These are phyloP conservation scores for Botrytis porri DNA, from an alignment of 2,329 filamentous ascomycete species.

Conservation along the genomic window DNA sequence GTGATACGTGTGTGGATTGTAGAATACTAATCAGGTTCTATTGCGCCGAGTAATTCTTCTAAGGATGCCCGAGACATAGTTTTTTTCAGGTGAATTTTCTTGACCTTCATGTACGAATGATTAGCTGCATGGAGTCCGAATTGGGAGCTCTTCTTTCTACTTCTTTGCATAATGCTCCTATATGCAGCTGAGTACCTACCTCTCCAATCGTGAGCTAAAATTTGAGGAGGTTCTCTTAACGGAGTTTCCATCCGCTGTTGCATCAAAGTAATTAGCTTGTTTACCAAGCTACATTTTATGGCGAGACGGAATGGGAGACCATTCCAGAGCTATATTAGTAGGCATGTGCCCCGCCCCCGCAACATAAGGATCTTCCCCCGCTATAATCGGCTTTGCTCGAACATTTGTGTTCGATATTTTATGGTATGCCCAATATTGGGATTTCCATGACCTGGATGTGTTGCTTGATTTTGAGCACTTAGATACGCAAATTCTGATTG, in stretches of 20 bases:
- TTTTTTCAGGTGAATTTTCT: neutral
- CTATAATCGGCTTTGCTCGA: neutral
- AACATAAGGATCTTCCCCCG: neutral
- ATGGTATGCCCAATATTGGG: neutral
- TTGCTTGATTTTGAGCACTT: neutral
- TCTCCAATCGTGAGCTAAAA: neutral
- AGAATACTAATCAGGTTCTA: neutral
- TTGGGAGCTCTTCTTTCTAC: neutral
- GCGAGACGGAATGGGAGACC: neutral
- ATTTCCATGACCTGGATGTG: neutral
- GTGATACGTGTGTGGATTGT: neutral
- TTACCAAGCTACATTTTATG: neutral
- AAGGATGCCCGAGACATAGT: neutral
- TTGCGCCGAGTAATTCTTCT: neutral
- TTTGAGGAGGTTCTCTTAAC: neutral
- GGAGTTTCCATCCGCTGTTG: neutral
- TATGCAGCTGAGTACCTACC: neutral
- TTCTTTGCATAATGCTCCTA: neutral
- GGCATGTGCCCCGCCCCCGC: neutral
- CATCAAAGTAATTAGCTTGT: neutral
- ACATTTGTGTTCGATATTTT: neutral
- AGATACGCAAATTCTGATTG: neutral
- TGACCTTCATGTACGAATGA: neutral
- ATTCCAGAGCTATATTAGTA: too few species aligned
- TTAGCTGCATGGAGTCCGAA: neutral